phyloP scores from a whole-genome alignment of 257 asterid species.

The Solanum piurae region DNA sequence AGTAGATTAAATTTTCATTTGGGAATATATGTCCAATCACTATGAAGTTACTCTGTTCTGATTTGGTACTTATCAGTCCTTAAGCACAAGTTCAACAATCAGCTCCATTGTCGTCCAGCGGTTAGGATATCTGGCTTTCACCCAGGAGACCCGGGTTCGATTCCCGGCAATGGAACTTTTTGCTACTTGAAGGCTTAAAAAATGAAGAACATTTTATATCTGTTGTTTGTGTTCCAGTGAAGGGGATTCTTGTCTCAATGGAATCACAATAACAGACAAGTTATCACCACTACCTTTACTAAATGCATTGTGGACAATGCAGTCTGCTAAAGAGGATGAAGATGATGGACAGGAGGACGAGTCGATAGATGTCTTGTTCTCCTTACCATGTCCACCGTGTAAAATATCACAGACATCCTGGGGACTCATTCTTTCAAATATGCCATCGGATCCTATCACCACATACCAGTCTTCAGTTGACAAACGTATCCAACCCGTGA shows the following conservation, averaged over 20 bases:
- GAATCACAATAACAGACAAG: constrained; percentile 50
- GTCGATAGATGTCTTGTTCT: neutral
- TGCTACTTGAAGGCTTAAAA: neutral
- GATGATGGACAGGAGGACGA: constrained; percentile 10
- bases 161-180: constrained; percentile 69
- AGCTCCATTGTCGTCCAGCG: constrained; percentile 53
- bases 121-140: constrained; percentile 98
- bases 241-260: neutral
- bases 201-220: too few species aligned
- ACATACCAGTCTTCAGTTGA: constrained; percentile 24
- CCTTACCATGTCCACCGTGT: neutral
- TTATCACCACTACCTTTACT: constrained; percentile 58
- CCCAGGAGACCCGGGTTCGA: constrained; percentile 97
- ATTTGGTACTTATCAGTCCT: neutral
- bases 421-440: constrained; percentile 53
- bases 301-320: constrained; percentile 32
- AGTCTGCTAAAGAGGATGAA: constrained; percentile 32
- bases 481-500: constrained; percentile 40
- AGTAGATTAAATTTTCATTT: neutral
- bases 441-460: constrained; percentile 68
- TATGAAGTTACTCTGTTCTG: too few species aligned
- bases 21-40: neutral
- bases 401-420: constrained; percentile 41
- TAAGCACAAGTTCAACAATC: too few species aligned
- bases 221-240: neutral